Evolutionary conservation across 257 asterid genomes (phyloP), one percentile per base, ranked within the genome.

Genomic region (Handroanthus guayacan): DNA sequence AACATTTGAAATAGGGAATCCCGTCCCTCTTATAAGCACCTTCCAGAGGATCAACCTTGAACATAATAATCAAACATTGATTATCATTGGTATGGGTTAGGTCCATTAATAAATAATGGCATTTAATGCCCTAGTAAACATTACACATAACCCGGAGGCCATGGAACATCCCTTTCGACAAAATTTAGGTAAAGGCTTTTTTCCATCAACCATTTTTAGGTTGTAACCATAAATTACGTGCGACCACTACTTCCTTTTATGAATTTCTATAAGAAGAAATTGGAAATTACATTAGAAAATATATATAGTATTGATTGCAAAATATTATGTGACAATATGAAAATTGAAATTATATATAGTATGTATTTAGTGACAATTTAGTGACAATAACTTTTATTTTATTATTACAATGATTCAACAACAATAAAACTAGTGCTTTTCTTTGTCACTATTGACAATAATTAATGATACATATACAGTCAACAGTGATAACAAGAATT

Each of bases 121-220:
- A 48, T 47, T 57, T 68, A 82, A 74, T 74, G 77, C 54, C 75
- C 50, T 72, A 71, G 55, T 67, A 61, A 67, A 41, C 56, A 57
- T 57, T 81, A 25, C 72, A 54, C 41, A 18, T 25, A 57, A 68
- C 43, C 18, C 52, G 18, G 10, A 9, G 5, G 43, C 10, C n/a
- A 37, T 44, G 55, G 17, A 56, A 66, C 69, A 66, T 57, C 58
- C 62, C 65, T 72, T 77, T 77, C 74, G 67, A 77, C 54, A 47
- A 60, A 60, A 72, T 55, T 76, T 72, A 50, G 74, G 73, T 52
- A 72, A 72, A 58, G 48, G 50, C 67, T 52, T 17, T 47, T 81
- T 76, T 71, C 84, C 25, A 57, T 80, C 34, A 11, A 54, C 57
- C 78, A 71, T 64, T 75, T 31, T 62, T 74, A 44, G 60, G 67